Percentiles rank a stretch among this genome's conserved stretches.
phyloP scores from a whole-genome alignment of 441 rosid species.

The Pelargonium fulgidum region DNA sequence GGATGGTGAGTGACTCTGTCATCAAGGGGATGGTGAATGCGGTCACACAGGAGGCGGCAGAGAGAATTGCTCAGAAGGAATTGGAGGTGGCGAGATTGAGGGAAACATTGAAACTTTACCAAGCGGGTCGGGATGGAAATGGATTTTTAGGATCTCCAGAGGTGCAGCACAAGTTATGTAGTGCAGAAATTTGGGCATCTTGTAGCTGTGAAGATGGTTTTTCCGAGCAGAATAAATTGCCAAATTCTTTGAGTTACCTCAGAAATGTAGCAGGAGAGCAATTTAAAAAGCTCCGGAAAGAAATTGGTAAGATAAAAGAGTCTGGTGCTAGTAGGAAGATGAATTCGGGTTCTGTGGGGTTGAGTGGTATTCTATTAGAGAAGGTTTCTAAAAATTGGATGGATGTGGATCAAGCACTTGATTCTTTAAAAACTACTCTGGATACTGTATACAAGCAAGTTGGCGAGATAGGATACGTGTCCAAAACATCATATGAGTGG shows the following conservation, averaged over 20 bases:
- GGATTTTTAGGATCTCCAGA: slow-evolving; percentile 15
- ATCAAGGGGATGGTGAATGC: slow-evolving; percentile 70
- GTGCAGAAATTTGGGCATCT: slow-evolving; percentile 12
- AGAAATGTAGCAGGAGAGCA: slow-evolving; percentile 40
- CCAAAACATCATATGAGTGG: slow-evolving; percentile 41
- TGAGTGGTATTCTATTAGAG: slow-evolving; percentile 39
- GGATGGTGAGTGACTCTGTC: slow-evolving; percentile 74
- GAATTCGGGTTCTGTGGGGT: slow-evolving; percentile 34
- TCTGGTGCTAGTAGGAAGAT: slow-evolving; percentile 31
- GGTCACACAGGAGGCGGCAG: slow-evolving; percentile 62
- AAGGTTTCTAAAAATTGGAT: slow-evolving; percentile 37
- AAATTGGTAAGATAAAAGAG: slow-evolving; percentile 43
- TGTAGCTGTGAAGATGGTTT: slow-evolving; percentile 21
- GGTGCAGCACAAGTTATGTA: slow-evolving; percentile 16
- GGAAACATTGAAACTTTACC: slow-evolving; percentile 35
- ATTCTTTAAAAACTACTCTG: slow-evolving; percentile 38
- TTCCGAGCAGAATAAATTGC: slow-evolving; percentile 19
- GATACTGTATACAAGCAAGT: slow-evolving; percentile 35
- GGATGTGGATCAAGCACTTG: slow-evolving; percentile 43
- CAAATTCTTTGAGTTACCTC: slow-evolving; percentile 37
- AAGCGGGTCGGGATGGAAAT: slow-evolving; percentile 30
- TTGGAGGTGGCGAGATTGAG: slow-evolving; percentile 47
- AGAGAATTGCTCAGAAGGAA: slow-evolving; percentile 57
- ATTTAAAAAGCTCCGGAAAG: slow-evolving; percentile 49
- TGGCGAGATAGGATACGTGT: slow-evolving; percentile 29